These are phyloP conservation scores for Malus orientalis DNA, from an alignment of 306 rosid genomes.

Conservation along the genomic window DNA sequence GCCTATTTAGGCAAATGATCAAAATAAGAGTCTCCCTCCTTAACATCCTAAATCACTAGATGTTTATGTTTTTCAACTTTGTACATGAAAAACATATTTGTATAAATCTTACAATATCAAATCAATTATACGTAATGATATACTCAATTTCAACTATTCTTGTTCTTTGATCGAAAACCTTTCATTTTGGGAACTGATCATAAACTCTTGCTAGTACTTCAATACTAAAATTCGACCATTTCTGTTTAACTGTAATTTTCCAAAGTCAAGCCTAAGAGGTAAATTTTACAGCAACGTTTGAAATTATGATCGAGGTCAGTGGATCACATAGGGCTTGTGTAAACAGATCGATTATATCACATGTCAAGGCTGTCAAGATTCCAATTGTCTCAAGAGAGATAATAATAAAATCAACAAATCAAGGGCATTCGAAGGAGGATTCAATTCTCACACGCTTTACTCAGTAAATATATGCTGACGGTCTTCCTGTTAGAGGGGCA, in stretches of 20 bases:
- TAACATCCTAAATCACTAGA: constrained; percentile 21
- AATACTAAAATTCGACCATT: neutral
- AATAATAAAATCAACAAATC: neutral
- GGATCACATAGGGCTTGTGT: neutral
- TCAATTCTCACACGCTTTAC: neutral
- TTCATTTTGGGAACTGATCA: neutral
- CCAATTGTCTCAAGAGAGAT: neutral
- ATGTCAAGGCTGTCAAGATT: constrained; percentile 2
- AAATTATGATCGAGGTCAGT: neutral
- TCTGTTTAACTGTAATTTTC: neutral
- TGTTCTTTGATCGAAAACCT: neutral
- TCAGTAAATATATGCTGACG: neutral
- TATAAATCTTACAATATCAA: neutral
- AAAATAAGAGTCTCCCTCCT: constrained; percentile 34
- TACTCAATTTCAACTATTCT: neutral
- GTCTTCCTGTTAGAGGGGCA: neutral
- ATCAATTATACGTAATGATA: neutral
- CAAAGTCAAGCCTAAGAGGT: neutral
- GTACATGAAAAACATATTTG: neutral
- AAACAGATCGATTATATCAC: neutral
- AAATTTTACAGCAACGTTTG: neutral
- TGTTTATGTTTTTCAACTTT: neutral
- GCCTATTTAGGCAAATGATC: constrained; percentile 20
- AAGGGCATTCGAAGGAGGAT: neutral
- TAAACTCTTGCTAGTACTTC: neutral